Evolutionary conservation across 2,329 filamentous ascomycete genomes (phyloP), one percentile per base, ranked within the genome.

Genomic region (Aspergillus sergii): DNA sequence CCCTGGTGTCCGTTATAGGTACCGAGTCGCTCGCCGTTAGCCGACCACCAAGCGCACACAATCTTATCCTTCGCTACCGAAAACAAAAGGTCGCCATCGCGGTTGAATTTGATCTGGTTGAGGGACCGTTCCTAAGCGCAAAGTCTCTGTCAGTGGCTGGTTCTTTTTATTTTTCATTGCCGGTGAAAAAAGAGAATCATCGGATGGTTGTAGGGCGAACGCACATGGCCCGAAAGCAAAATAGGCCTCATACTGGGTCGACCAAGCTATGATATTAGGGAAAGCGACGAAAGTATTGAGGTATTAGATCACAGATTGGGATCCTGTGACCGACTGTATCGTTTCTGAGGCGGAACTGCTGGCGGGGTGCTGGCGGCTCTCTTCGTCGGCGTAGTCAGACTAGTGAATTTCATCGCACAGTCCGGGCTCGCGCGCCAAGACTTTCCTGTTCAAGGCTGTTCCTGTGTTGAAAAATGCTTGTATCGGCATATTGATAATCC

Each of bases 1-100:
- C 95, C 95, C 81, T 96, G 91, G 83, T 99, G 95, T 80, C 95
- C 95, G 78, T 92, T 90, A 84, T 98, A 99, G 73, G 94, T 95
- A 75, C 95, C 95, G 75, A 98, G 87, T 75, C 95, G 91, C 86
- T 99, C 95, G 83, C 95, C 95, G 81, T 99, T 99, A 84, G 96
- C 93, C 69, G 93, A 91, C 83, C 89, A 98, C 95, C 95, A 99
- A 69, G 89, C 94, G 86, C 94, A 97, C 75, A 97, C 93, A 77
- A 96, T 88, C 83, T 97, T 94, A 82, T 98, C 94, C 84, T 98
- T 98, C 72, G 93, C 88, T 65, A 93, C 92, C 68, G 94, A 97
- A 85, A 98, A 97, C 78, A 98, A 89, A 71, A 98, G 88, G 79
- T 99, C 95, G 82, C 95, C 95, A 83, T 99, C 95, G 81, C 89